Base-by-base conservation (phyloP, 139 green algal species). In the Yamagishiella unicocca region DNA sequence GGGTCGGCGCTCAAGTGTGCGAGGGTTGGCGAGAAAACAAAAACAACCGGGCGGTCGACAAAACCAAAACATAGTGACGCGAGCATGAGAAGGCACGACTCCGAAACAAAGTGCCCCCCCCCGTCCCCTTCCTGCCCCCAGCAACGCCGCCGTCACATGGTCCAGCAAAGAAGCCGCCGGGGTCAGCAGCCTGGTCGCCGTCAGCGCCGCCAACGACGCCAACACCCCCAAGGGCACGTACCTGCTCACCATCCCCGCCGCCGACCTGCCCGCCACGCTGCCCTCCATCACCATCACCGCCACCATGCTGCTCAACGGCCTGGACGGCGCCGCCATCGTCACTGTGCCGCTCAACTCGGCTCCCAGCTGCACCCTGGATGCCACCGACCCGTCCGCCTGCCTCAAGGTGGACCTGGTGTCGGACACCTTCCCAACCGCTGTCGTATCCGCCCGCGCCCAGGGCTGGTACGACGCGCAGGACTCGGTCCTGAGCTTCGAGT, bases 401-500 rank as follows among this genome's bases (percentile, higher is more conserved):
- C 4, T 58, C 61, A 71, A 38, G 35, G 35, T 86, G 21, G 45
- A 50, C 24, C 29, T 77, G 6, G 2, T 27, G 3, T 29, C 8
- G 31, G 64, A 53, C 80, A 43, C 29, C 4, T 86, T 78, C 80
- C 80, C 80, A 53, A 78, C 43, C 22, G 80, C 80, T 25, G 64
- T 37, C 0, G 31, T 50, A n/a, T 21, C 31, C 4, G 43, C n/a
- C 25, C 21, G 31, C 0, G 80, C 64, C 3, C 8, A 25, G 9
- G 80, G 80, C 46, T 86, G 80, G 80, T 37, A 33, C 21, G 80
- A 86, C 64, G 42, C 24, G 0, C 10, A 29, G 19, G 80, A 78
- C 43, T 21, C 35, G 64, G 46, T 68, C 31, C 61, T 86, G 43
- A 55, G 64, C n/a, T 86, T 54, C 42, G 80, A 86, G 80, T 86